A percentile compares a stretch with the other conserved stretches of the same genome.
Conservation (phyloP, 1,284 basidiomycete genomes). For the Tranzscheliella williamsii region DNA sequence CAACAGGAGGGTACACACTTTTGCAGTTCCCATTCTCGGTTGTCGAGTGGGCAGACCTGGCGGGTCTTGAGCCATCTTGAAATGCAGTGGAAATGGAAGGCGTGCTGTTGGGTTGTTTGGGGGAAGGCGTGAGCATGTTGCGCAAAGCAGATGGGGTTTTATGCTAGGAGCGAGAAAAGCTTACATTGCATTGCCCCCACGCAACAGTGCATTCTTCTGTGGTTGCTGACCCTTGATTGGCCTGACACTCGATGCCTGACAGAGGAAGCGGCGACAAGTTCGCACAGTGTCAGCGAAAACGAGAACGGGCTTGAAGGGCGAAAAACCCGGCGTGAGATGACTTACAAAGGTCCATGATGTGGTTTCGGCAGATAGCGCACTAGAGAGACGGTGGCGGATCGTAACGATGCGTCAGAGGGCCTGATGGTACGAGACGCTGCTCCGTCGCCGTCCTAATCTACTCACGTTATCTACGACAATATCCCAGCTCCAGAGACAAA, state of each 20-base stretch:
- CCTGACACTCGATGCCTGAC: conserved; percentile 97
- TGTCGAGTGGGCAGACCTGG: conserved; percentile 97
- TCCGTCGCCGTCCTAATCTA: neutral
- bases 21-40: conserved; percentile 84
- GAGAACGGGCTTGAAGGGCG: no score
- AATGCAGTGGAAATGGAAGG: conserved; percentile 99
- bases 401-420: neutral
- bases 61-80: conserved; percentile 99
- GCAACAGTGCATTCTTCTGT: conserved; percentile 98
- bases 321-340: no score
- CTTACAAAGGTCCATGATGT: conserved; percentile 61
- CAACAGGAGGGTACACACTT: conserved; percentile 68
- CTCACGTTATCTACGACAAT: conserved; percentile 60
- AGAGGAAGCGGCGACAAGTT: neutral
- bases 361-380: conserved; percentile 61
- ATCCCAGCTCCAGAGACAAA: conserved; percentile 60
- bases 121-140: neutral
- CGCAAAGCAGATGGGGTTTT: neutral
- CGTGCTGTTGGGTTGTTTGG: conserved; percentile 71
- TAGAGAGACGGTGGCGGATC: conserved; percentile 7
- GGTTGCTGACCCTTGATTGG: conserved; percentile 94
- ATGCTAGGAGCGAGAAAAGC: conserved; percentile 51
- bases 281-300: conserved; percentile 1
- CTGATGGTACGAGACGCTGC: no score
- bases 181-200: conserved; percentile 98